A percentile compares a stretch with the other conserved stretches of the same genome.
phyloP scores from a whole-genome alignment of 352 stramenopile genomes.

The Nothophytophthora sp. region DNA sequence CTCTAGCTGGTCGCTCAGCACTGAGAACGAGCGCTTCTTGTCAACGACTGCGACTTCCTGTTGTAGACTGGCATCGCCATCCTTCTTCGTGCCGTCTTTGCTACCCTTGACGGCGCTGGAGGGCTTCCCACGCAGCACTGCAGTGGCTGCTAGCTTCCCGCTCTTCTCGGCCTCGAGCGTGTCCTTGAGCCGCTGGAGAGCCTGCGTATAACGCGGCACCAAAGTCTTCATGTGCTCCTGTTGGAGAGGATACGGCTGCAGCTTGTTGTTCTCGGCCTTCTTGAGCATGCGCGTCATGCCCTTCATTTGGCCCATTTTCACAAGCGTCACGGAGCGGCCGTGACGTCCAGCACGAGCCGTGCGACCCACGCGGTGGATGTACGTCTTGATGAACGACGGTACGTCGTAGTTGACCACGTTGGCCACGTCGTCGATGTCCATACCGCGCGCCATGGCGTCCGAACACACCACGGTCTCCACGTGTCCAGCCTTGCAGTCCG shows the following conservation, averaged over 20 bases:
- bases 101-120: too few species aligned
- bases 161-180: conserved; percentile 78
- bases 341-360: conserved; percentile 81
- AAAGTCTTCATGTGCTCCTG: conserved; percentile 82
- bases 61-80: conserved; percentile 11
- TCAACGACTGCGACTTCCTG: conserved; percentile 34
- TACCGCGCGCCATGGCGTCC: conserved; percentile 92
- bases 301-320: conserved; percentile 86
- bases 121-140: conserved; percentile 33
- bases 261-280: conserved; percentile 80
- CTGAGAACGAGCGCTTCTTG: conserved; percentile 61
- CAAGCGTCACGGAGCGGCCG: conserved; percentile 74
- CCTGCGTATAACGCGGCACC: conserved; percentile 68
- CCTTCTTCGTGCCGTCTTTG: conserved; percentile 2
- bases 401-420: conserved; percentile 96
- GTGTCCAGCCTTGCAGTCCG: conserved; percentile 67
- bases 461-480: conserved; percentile 90
- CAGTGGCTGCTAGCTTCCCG: conserved; percentile 59
- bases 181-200: conserved; percentile 74
- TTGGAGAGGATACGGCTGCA: conserved; percentile 64
- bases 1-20: conserved; percentile 62
- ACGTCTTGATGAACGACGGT: conserved; percentile 92
- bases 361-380: conserved; percentile 87
- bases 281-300: conserved; percentile 80
- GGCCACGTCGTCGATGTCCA: conserved; percentile 92